These are phyloP conservation scores for Crataegus laevigata DNA, from an alignment of 306 rosid species.

Conservation along the genomic window DNA sequence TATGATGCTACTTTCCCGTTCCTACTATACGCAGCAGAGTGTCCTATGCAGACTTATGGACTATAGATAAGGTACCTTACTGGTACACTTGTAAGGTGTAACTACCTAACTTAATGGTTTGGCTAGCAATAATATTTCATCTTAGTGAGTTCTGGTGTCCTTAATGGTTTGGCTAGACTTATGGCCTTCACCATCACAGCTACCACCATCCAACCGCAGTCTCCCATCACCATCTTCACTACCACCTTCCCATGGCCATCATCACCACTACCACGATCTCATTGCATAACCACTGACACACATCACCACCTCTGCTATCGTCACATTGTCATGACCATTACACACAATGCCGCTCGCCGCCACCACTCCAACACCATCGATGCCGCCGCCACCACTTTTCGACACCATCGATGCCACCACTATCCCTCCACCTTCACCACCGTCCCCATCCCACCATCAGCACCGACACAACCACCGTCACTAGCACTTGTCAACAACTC, in stretches of 20 bases:
- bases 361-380: too few species aligned
- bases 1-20: conserved; percentile 2
- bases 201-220: neutral
- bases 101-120: neutral
- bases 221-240: neutral
- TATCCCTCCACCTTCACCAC: too few species aligned
- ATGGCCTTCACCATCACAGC: neutral
- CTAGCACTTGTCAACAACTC: too few species aligned
- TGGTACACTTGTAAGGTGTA: neutral
- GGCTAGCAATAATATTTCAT: neutral
- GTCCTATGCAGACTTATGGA: neutral
- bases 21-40: neutral
- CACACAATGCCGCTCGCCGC: too few species aligned
- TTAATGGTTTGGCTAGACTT: neutral
- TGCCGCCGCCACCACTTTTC: too few species aligned
- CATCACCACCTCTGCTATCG: too few species aligned
- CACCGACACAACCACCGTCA: neutral
- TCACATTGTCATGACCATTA: too few species aligned
- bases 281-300: neutral
- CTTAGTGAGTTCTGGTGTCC: neutral
- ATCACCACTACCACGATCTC: too few species aligned
- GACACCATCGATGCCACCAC: neutral
- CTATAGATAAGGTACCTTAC: neutral
- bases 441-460: neutral
- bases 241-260: neutral